These are phyloP conservation scores for Pseudoscleropodium purum DNA, from an alignment of 225 moss, liverwort and hornwort species.

Conservation along the genomic window DNA sequence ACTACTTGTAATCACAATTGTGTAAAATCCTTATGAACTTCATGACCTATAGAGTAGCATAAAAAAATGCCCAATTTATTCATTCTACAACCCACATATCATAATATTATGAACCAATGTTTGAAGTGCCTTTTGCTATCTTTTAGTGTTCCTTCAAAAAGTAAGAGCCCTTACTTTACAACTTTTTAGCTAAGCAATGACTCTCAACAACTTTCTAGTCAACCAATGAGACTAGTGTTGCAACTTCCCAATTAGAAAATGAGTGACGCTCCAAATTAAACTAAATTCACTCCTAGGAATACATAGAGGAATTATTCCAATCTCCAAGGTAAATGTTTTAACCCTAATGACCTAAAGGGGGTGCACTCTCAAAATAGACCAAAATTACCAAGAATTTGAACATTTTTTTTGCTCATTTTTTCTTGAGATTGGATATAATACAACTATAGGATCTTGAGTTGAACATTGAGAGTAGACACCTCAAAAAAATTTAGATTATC, in stretches of 20 bases:
- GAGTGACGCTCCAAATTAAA: accelerated
- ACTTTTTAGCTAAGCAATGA: background rate
- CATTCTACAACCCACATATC: no score
- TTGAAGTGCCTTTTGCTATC: no score
- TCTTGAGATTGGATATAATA: no score
- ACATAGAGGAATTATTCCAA: accelerated
- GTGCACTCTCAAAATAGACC: no score
- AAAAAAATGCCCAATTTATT: background rate
- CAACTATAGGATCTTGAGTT: no score
- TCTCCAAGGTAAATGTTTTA: background rate
- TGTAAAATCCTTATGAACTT: background rate
- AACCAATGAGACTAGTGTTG: background rate
- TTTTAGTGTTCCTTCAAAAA: no score
- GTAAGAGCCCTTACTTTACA: accelerated
- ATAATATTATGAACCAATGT: no score
- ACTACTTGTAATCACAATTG: background rate
- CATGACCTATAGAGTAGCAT: background rate
- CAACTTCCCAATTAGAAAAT: background rate
- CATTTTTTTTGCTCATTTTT: no score
- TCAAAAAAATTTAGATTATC: no score
- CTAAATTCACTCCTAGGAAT: background rate
- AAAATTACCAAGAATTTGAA: no score
- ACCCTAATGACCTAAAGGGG: no score
- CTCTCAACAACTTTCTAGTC: background rate
- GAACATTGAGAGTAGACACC: no score